Evolutionary conservation across 2,329 filamentous ascomycete genomes (phyloP).

Genomic region (Plectosphaerella cucumerina): DNA sequence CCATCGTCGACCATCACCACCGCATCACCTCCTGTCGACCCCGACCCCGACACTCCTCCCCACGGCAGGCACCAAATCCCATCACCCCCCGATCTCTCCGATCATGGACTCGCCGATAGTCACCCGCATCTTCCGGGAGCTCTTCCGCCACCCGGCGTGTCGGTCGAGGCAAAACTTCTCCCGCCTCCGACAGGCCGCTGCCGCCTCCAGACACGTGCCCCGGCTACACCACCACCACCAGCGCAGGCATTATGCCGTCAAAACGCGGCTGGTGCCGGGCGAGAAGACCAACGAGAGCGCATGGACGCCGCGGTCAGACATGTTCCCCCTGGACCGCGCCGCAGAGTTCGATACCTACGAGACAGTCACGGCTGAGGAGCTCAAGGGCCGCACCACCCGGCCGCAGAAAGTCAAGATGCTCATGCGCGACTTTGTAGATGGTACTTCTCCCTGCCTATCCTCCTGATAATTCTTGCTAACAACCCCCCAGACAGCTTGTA

Average conservation of each 20-base stretch:
- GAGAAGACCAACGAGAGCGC: conserved; percentile 56
- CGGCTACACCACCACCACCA: conserved; percentile 18
- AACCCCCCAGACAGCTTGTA: conserved; percentile 77
- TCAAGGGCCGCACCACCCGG: conserved; percentile 68
- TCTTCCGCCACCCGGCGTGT: conserved; percentile 73
- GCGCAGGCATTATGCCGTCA: conserved; percentile 21
- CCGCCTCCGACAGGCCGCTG: conserved; percentile 18
- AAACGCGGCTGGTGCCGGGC: conserved; percentile 2
- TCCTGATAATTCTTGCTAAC: background rate
- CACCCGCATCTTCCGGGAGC: conserved; percentile 75
- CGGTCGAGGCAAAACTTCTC: conserved; percentile 40
- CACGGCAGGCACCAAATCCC: background rate
- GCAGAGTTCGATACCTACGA: conserved; percentile 81
- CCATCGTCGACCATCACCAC: background rate
- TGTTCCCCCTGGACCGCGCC: conserved; percentile 71
- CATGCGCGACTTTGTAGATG: conserved; percentile 95
- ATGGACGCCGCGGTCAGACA: conserved; percentile 81
- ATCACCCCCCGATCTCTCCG: background rate
- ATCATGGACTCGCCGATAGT: conserved; percentile 79
- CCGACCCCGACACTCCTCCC: background rate
- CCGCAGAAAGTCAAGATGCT: conserved; percentile 93
- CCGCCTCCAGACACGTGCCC: conserved; percentile 6
- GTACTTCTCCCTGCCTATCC: conserved; percentile 38
- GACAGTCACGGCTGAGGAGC: conserved; percentile 75
- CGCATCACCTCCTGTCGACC: conserved; percentile 3